Conservation (phyloP, 768 basidiomycete species). For the Boletus barrowsii region DNA sequence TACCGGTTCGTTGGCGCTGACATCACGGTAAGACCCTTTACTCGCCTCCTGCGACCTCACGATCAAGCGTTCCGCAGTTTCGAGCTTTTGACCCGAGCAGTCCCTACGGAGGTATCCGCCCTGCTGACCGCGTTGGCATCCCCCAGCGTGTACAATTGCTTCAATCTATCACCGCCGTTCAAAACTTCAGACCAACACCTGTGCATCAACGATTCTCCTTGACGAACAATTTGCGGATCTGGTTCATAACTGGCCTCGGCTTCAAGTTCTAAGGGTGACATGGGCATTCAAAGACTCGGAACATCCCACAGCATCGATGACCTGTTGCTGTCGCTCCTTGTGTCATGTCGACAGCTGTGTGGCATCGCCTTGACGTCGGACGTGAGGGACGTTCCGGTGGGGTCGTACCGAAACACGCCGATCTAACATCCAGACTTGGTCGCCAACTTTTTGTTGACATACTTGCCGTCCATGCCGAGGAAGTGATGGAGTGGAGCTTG, state of each 20-base stretch:
- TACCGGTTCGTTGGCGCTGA: too few relatives aligned
- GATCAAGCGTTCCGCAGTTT: neutral
- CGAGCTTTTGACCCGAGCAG: neutral
- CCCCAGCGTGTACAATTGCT: constrained; percentile 5
- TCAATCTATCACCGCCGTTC: neutral
- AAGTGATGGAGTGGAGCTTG: too few relatives aligned
- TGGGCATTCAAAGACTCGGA: too few relatives aligned
- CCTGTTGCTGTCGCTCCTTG: neutral
- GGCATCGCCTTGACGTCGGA: neutral
- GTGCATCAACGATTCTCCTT: neutral
- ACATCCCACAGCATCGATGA: neutral
- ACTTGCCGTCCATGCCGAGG: too few relatives aligned
- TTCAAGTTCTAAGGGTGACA: neutral
- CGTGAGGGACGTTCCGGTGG: too few relatives aligned
- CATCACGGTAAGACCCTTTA: too few relatives aligned
- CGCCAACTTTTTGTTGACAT: too few relatives aligned
- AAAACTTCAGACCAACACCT: neutral
- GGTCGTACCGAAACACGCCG: too few relatives aligned
- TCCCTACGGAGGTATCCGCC: neutral
- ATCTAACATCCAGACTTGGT: too few relatives aligned
- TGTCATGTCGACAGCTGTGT: neutral
- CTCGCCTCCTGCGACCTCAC: neutral
- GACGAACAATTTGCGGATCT: neutral
- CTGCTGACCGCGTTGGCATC: neutral
- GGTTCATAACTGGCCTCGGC: neutral